Evolutionary conservation across 495 filamentous ascomycete genomes (phyloP).

Genomic region (Aspergillus cavernicola): DNA sequence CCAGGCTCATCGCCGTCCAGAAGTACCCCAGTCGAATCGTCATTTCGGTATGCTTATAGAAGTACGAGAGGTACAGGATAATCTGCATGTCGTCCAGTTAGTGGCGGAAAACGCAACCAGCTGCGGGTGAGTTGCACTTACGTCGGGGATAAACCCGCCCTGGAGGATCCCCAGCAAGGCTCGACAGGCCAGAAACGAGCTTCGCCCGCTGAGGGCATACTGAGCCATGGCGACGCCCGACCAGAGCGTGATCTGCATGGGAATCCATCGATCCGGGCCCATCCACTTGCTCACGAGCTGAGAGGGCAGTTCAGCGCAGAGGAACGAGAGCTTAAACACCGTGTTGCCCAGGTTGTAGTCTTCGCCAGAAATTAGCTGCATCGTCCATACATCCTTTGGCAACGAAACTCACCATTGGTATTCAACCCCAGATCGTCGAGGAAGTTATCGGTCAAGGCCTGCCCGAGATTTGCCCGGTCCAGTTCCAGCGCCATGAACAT

Average conservation of each 20-base stretch:
- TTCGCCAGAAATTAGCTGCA: constrained; percentile 53
- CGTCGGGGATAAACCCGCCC: constrained; percentile 56
- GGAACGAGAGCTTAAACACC: constrained; percentile 36
- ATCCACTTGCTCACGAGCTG: constrained; percentile 63
- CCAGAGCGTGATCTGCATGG: constrained; percentile 62
- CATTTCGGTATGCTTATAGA: constrained; percentile 57
- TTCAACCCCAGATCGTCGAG: constrained; percentile 49
- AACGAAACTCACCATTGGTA: constrained; percentile 44
- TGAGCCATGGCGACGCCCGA: constrained; percentile 63
- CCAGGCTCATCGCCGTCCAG: constrained; percentile 59
- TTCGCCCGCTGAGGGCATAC: constrained; percentile 52
- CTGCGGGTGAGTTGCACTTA: constrained; percentile 34
- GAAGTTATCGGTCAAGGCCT: constrained; percentile 64
- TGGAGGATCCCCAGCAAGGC: constrained; percentile 62
- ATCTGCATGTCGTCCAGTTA: constrained; percentile 4
- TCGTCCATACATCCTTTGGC: not conserved
- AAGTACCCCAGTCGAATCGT: constrained; percentile 51
- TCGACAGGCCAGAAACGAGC: constrained; percentile 59
- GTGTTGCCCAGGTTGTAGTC: constrained; percentile 17
- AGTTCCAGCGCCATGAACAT: constrained; percentile 75
- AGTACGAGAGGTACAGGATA: constrained; percentile 67
- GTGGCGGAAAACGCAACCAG: not conserved
- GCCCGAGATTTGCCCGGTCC: constrained; percentile 65
- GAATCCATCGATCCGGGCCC: constrained; percentile 74
- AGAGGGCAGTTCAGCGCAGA: constrained; percentile 62